Base-by-base conservation (phyloP, 768 basidiomycete species). In the Pulveroboletus frians region DNA sequence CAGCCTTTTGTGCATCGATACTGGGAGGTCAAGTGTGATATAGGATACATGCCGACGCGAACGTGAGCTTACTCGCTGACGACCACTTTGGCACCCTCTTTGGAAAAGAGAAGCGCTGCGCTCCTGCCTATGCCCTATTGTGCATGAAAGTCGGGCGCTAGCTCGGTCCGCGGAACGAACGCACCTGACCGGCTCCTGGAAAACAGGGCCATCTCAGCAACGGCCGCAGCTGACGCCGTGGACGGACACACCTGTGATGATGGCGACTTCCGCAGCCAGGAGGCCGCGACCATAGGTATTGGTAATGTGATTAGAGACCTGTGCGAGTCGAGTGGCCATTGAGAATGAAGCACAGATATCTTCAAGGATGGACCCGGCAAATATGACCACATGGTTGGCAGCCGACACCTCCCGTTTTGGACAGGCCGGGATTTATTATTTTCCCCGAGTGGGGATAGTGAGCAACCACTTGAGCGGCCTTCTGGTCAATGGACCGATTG, bases 71-170 rank as follows among this genome's bases (percentile, higher is more conserved):
- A 90, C 84, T 92, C 90, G 76, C 83, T 82, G 43, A 85, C 83
- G 55, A 92, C 88, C 43, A 92, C 82, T 63, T 86, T 92, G 14
- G 90, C 89, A 15, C 90, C 90, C 63, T 92, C 90, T 53, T 81
- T 82, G 5, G 88, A 85, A 58, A 90, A 92, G 36, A 88, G 73
- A 29, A 91, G 69, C 1, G 90, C 90, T 34, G 78, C 74, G 27
- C 83, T 80, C 39, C 77, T 77, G 4, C 90, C 90, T 50, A 92
- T 92, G 54, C 89, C 90, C 82, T 92, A 15, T 23, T 37, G 14
- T 9, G 11, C 2, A 11, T 6, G 5, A 13, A 5, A 11, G 18
- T 1, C 1, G 23, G 17, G 31, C n/a, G 14, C 32, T 39, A 2
- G 35, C 1, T n/a, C 20, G 7, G 13, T 18, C 26, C 9, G 11